Percentiles rank a stretch among this genome's conserved stretches.
phyloP scores from a whole-genome alignment of 495 filamentous ascomycete genomes.

The Ramalina peruviana region DNA sequence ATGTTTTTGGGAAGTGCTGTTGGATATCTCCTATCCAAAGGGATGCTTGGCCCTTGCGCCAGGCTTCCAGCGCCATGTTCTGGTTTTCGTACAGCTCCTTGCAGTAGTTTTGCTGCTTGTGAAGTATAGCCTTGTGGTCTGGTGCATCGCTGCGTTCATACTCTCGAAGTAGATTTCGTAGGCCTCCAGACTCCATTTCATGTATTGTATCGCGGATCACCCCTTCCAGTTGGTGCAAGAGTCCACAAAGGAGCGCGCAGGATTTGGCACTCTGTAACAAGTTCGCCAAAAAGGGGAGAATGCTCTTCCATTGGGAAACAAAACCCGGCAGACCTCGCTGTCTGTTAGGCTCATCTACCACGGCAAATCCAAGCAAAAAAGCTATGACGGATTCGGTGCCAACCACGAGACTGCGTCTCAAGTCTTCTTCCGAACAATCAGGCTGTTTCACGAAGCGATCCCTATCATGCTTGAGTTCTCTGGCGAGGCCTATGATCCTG shows the following conservation, averaged over 20 bases:
- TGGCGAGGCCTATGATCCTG: conserved; percentile 28
- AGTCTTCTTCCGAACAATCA: conserved; percentile 22
- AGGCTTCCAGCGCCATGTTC: conserved; percentile 29
- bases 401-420: conserved; percentile 30
- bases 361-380: conserved; percentile 36
- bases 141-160: not conserved
- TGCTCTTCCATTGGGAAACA: conserved; percentile 33
- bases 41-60: conserved; percentile 30
- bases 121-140: not conserved
- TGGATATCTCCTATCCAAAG: conserved; percentile 31
- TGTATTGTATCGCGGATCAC: conserved; percentile 32
- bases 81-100: conserved; percentile 27
- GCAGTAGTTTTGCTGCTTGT: conserved; percentile 21
- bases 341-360: conserved; percentile 28
- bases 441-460: conserved; percentile 23
- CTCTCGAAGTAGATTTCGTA: not conserved
- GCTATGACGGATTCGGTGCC: conserved; percentile 35
- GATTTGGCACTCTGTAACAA: conserved; percentile 26
- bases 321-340: conserved; percentile 25
- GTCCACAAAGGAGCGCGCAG: conserved; percentile 27
- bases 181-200: not conserved
- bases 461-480: conserved; percentile 35
- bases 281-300: conserved; percentile 34
- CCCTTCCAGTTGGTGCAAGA: conserved; percentile 33
- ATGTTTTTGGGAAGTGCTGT: conserved; percentile 32